Evolutionary conservation across 768 basidiomycete genomes (phyloP).

Genomic region (Lactarius vividus): DNA sequence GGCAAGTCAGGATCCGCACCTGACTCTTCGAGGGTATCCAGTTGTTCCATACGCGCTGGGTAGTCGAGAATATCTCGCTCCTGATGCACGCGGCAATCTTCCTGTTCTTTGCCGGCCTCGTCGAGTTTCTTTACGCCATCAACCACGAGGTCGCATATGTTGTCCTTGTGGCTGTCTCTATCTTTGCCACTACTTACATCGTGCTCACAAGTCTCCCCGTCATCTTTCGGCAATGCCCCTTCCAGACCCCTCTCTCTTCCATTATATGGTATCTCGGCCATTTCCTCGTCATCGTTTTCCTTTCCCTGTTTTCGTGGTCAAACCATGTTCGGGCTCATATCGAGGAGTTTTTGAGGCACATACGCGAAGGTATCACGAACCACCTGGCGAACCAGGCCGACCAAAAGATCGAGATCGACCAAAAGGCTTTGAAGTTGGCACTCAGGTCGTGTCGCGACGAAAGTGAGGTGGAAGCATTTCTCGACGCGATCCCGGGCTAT

Average conservation of each 20-base stretch:
- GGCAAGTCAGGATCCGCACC: conserved; percentile 15
- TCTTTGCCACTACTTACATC: background rate
- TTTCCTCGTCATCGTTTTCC: background rate
- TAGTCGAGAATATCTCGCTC: conserved; percentile 15
- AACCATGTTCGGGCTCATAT: background rate
- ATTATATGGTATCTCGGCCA: conserved; percentile 4
- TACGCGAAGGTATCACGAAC: background rate
- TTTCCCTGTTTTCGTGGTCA: conserved; percentile 3
- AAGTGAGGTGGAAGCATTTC: background rate
- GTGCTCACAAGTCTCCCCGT: conserved; percentile 5
- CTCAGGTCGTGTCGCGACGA: conserved; percentile 5
- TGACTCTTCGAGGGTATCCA: conserved; percentile 8
- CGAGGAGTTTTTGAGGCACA: background rate
- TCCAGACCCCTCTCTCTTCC: conserved; percentile 1
- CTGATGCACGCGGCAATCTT: conserved; percentile 11
- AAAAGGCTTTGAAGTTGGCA: background rate
- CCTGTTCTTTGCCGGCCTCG: conserved; percentile 9
- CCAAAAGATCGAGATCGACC: background rate
- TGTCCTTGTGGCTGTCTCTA: background rate
- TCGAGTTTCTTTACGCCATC: conserved; percentile 4
- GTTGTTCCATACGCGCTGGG: background rate
- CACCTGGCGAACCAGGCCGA: conserved; percentile 2
- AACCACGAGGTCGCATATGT: conserved; percentile 1
- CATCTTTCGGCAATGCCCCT: conserved; percentile 5
- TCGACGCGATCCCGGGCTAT: conserved; percentile 9